These are phyloP conservation scores for Calonectria pauciramosa DNA, from an alignment of 2,329 filamentous ascomycete genomes.

Conservation along the genomic window DNA sequence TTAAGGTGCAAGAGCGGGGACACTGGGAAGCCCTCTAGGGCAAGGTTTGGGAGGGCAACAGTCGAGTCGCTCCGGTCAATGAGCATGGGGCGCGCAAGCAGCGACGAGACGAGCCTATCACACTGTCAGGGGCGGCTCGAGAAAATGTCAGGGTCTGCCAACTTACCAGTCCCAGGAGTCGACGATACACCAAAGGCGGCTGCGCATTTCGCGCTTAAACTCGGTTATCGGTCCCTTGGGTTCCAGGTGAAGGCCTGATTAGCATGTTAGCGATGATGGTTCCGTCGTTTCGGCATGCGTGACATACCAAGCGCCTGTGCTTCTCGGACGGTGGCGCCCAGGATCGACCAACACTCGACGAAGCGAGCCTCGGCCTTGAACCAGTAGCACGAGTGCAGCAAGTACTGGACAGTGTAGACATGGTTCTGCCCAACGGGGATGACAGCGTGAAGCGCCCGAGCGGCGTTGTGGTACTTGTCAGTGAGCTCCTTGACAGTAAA, in stretches of 20 bases:
- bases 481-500: slow-evolving; percentile 45
- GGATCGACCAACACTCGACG: slow-evolving; percentile 54
- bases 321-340: slow-evolving; percentile 52
- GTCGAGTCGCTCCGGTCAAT: slow-evolving; percentile 52
- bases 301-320: slow-evolving; percentile 51
- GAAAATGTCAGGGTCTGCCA: too few species aligned
- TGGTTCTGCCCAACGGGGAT: slow-evolving; percentile 51
- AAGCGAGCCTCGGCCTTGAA: slow-evolving; percentile 54
- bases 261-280: slow-evolving; percentile 29
- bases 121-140: not conserved
- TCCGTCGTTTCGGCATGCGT: not conserved
- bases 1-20: slow-evolving; percentile 54
- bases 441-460: slow-evolving; percentile 49
- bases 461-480: slow-evolving; percentile 50
- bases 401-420: slow-evolving; percentile 51
- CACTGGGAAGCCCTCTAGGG: slow-evolving; percentile 48
- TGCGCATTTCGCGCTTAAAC: slow-evolving; percentile 54
- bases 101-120: slow-evolving; percentile 52
- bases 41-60: slow-evolving; percentile 49
- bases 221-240: slow-evolving; percentile 44
- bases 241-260: slow-evolving; percentile 45
- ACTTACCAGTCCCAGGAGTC: slow-evolving; percentile 56
- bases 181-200: slow-evolving; percentile 54
- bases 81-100: slow-evolving; percentile 52
- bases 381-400: slow-evolving; percentile 56